Evolutionary conservation across 2,329 filamentous ascomycete genomes (phyloP).

Genomic region (Colletotrichum sp.): DNA sequence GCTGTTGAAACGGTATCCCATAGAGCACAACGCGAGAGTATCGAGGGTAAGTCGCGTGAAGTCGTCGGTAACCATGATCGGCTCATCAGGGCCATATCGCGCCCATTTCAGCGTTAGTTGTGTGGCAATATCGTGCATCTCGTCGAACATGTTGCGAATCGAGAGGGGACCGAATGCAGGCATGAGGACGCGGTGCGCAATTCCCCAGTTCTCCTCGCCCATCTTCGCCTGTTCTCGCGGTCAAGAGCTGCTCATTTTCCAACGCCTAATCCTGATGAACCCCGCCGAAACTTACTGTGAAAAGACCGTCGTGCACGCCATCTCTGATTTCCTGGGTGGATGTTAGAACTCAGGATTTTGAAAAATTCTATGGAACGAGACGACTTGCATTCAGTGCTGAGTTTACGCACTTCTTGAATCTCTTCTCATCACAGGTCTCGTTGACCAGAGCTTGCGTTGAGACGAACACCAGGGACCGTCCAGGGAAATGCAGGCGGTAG

Average conservation of each 20-base stretch:
- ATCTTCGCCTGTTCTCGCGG: conserved; percentile 2
- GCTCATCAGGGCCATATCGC: conserved; percentile 42
- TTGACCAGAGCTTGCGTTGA: conserved; percentile 62
- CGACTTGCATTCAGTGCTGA: conserved; percentile 41
- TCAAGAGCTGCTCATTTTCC: neutral
- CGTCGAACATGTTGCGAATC: conserved; percentile 64
- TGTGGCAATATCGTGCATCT: conserved; percentile 56
- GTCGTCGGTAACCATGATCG: conserved; percentile 60
- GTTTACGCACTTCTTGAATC: conserved; percentile 65
- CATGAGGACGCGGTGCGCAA: conserved; percentile 69
- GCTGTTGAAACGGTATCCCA: conserved; percentile 66
- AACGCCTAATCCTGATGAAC: neutral
- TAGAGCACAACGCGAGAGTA: conserved; percentile 64
- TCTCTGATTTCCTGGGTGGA: conserved; percentile 56
- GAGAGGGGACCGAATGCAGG: conserved; percentile 73
- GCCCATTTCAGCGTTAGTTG: conserved; percentile 63
- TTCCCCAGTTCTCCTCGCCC: conserved; percentile 32
- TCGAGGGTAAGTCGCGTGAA: conserved; percentile 69
- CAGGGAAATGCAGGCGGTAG: conserved; percentile 60
- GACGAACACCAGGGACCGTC: conserved; percentile 54
- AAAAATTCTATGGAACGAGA: neutral
- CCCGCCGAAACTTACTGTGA: conserved; percentile 16
- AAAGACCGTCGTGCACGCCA: conserved; percentile 49
- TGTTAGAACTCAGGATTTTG: neutral
- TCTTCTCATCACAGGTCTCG: conserved; percentile 69